Base-by-base conservation (phyloP, 2,329 filamentous ascomycete species). In the Fusarium dimerum region DNA sequence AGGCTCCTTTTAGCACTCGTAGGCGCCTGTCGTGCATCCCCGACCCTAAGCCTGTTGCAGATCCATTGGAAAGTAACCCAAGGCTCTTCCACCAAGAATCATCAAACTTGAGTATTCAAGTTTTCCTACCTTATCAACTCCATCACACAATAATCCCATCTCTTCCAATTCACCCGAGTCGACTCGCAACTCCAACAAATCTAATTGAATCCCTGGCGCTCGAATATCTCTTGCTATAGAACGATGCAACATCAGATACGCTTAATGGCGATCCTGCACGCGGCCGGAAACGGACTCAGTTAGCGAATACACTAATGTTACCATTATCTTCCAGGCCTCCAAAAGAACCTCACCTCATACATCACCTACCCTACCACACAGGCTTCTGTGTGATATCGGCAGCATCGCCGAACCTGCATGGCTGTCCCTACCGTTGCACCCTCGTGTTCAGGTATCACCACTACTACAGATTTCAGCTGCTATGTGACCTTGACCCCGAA, bases 211-310 rank as follows among this genome's bases (percentile, higher is more conserved):
- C 20, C 20, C 20, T 26, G 20, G 20, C 20, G 7, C 20, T 26
- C 20, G n/a, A 26, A 26, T 26, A 7, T 4, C 20, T 26, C 7
- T 26, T 26, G 32, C 32, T 6, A 16, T 15, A 20, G 17, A 16
- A 17, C 42, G 10, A 50, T 16, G 40, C 29, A 40, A 18, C 16
- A 43, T 48, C 20, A 13, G 40, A 6, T 36, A 20, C 10, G 13
- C 26, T 15, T 30, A 32, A 38, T 39, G 29, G 10, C 30, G 47
- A 47, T 60, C 40, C 54, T 59, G 60, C 56, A 55, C 45, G 47
- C 47, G 52, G 51, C 60, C 57, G 36, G 50, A 62, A 64, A 64
- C 42, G 55, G 52, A 58, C 41, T 45, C 45, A 39, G 26, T 57
- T 59, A 55, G 56, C 60, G 60, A 66, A 57, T 44, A 45, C 46